Conservation (phyloP, 2,329 filamentous ascomycete species). For the Corinectria fuckeliana region DNA sequence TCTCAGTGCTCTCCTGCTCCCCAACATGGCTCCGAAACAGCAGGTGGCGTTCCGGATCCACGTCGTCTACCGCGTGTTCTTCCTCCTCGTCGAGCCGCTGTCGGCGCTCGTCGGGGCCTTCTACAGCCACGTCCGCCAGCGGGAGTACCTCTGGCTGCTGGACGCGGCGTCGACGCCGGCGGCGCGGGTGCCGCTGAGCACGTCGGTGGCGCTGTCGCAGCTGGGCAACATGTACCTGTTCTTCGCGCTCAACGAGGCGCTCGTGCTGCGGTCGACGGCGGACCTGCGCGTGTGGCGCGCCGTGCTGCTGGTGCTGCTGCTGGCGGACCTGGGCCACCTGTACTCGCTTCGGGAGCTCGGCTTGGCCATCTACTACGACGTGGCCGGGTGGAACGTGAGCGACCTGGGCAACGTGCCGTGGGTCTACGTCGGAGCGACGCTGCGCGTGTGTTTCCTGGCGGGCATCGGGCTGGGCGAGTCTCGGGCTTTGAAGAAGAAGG, state of each 20-base stretch:
- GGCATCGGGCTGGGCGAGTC: conserved; percentile 58
- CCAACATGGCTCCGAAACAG: conserved; percentile 34
- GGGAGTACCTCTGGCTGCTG: conserved; percentile 69
- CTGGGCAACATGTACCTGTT: conserved; percentile 80
- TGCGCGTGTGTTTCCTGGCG: conserved; percentile 65
- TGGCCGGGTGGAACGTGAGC: conserved; percentile 68
- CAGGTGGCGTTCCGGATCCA: conserved; percentile 58
- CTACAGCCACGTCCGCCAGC: conserved; percentile 57
- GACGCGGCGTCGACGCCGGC: conserved; percentile 57
- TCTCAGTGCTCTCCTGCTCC: not conserved
- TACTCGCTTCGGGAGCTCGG: conserved; percentile 70
- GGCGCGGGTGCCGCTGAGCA: conserved; percentile 59
- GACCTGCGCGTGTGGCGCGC: conserved; percentile 74
- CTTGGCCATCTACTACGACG: conserved; percentile 66
- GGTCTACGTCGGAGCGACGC: conserved; percentile 69
- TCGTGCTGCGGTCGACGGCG: conserved; percentile 73
- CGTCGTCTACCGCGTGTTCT: conserved; percentile 71
- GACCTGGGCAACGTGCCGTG: conserved; percentile 73
- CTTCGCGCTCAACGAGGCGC: conserved; percentile 78
- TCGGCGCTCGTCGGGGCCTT: conserved; percentile 60
- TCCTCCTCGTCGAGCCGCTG: conserved; percentile 73
- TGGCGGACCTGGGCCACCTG: conserved; percentile 80
- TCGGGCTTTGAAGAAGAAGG: conserved; percentile 34
- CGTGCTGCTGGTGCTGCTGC: conserved; percentile 69
- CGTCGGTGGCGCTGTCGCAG: conserved; percentile 73